Evolutionary conservation across 352 stramenopile genomes (phyloP), one percentile per base, ranked within the genome.

Genomic region (Pseudoperonospora humuli): DNA sequence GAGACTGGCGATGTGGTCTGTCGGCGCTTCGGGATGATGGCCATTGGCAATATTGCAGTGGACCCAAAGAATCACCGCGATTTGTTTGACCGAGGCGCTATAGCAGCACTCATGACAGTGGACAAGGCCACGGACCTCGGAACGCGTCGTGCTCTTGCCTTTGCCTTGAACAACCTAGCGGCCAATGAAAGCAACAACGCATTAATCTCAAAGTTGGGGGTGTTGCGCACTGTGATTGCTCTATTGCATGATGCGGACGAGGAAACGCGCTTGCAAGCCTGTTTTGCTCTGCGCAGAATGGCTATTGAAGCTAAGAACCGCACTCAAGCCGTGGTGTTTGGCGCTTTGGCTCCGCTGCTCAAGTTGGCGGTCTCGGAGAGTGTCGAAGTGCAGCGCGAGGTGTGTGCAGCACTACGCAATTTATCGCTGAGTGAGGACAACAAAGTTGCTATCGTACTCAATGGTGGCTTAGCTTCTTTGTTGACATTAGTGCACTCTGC

Each of bases 151-250:
- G 79, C 85, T 15, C 68, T 96, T 5, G 86, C 93, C 11, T 98
- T 98, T 66, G 89, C 91, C 23, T 73, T 98, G 20, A 96, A 97
- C 50, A 97, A 97, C 68, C 65, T 96, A 38, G 93, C 90, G 2
- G 75, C 70, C 8, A 93, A 96, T 52, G 78, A 97, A 52, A 74
- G 70, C 7, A 98, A 97, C 58, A 89, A 91, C 56, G 48, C 64
- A 0, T 63, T 74, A 39, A 84, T 87, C 50, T 86, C 84, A 33
- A 96, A 94, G 39, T 54, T 95, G 49, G 85, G 86, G 40, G 70
- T 96, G 24, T 28, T 96, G 33, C 64, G 83, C 39, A 81, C 84
- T 4, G 67, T 97, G 26, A 80, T 96, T 7, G 49, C 60, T 5
- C 58, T 98, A 31, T 51, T 97, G 13, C 64, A 88, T 11, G 86